A percentile compares a stretch with the other conserved stretches of the same genome.
These are phyloP conservation scores for Gynandropsis gynandra DNA, from an alignment of 345 rosid genomes.

Conservation along the genomic window DNA sequence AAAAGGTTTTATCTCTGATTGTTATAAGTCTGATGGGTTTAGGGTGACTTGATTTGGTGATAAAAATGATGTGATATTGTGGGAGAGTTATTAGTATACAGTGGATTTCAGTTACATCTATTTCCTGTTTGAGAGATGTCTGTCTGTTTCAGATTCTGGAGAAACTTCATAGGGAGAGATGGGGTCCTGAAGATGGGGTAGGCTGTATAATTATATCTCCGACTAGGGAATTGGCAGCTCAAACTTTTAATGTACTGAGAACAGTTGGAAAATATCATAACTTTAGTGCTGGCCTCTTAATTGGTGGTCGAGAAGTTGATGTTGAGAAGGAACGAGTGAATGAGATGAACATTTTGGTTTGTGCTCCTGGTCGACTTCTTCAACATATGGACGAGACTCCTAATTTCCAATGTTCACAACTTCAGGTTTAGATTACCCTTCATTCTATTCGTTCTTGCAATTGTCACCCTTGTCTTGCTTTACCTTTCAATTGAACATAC, in stretches of 20 bases:
- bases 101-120: background rate
- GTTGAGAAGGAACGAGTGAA: slow-evolving; percentile 71
- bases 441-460: background rate
- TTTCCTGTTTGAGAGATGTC: background rate
- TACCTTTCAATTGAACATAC: background rate
- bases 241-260: slow-evolving; percentile 70
- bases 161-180: slow-evolving; percentile 69
- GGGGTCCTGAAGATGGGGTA: slow-evolving; percentile 89
- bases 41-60: too few relatives aligned
- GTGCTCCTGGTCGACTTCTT: slow-evolving; percentile 95
- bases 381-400: slow-evolving; percentile 99
- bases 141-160: slow-evolving; percentile 53
- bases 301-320: slow-evolving; percentile 83
- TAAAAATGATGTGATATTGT: too few relatives aligned
- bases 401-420: slow-evolving; percentile 82
- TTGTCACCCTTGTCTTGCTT: background rate
- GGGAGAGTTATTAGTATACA: background rate
- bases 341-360: slow-evolving; percentile 71
- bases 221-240: slow-evolving; percentile 79
- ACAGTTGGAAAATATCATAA: slow-evolving; percentile 67
- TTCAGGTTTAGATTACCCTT: slow-evolving; percentile 47
- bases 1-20: too few relatives aligned
- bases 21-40: too few relatives aligned
- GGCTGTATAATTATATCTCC: slow-evolving; percentile 93
- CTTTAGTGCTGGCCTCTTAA: slow-evolving; percentile 81